phyloP scores from a whole-genome alignment of 140 eudicot species.

The Anethum foeniculum region DNA sequence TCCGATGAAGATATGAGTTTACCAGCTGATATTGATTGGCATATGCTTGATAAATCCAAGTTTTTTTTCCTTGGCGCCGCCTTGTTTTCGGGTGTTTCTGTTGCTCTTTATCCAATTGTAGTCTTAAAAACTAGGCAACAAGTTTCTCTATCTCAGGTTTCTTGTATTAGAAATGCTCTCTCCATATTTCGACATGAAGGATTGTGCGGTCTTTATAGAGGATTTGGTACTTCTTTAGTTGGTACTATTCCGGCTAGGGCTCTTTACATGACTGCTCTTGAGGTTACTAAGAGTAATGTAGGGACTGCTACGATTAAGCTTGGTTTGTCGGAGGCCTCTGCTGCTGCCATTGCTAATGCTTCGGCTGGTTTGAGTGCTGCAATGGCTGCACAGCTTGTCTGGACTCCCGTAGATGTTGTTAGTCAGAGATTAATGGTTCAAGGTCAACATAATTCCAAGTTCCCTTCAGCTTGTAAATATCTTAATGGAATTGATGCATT shows the following conservation, averaged over 20 bases:
- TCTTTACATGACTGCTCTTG: slow-evolving; percentile 80
- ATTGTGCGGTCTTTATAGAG: slow-evolving; percentile 53
- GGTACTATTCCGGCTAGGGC: slow-evolving; percentile 83
- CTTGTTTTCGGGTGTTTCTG: slow-evolving; percentile 65
- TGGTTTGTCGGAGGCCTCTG: slow-evolving; percentile 58
- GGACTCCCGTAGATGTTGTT: slow-evolving; percentile 91
- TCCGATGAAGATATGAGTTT: slow-evolving; percentile 59
- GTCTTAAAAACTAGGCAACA: slow-evolving; percentile 77
- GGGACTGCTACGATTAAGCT: slow-evolving; percentile 49
- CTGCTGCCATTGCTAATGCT: slow-evolving; percentile 64
- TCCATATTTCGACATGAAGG: slow-evolving; percentile 48
- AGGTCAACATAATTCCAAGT: slow-evolving; percentile 27
- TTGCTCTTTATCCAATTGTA: slow-evolving; percentile 64
- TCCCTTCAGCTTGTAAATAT: slow-evolving; percentile 25
- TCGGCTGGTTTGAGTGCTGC: slow-evolving; percentile 75
- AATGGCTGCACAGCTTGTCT: slow-evolving; percentile 86
- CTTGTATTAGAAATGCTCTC: slow-evolving; percentile 38
- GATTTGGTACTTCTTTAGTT: slow-evolving; percentile 74
- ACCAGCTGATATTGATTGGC: slow-evolving; percentile 85
- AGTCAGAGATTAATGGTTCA: slow-evolving; percentile 82
- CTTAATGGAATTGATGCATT: slow-evolving; percentile 66
- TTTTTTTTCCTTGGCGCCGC: slow-evolving; percentile 79
- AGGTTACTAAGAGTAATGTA: slow-evolving; percentile 75
- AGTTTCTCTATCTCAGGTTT: slow-evolving; percentile 32
- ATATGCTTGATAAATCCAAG: slow-evolving; percentile 75